Conservation (phyloP, 441 rosid species). For the Macaranga tanarius region DNA sequence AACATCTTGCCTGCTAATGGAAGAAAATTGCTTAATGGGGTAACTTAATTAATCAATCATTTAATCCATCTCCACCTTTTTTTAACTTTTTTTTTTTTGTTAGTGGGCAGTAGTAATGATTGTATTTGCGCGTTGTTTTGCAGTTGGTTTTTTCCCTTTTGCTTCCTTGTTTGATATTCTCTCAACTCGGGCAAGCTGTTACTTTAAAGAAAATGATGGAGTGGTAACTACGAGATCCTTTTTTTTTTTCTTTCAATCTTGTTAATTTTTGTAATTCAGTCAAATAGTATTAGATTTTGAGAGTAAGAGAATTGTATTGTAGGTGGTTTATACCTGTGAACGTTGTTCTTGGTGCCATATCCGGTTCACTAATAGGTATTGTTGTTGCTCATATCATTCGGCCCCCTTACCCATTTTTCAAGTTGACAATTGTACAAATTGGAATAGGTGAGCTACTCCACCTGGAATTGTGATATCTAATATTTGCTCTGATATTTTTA, state of each 20-base stretch:
- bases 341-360: slow-evolving; percentile 61
- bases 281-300: not conserved
- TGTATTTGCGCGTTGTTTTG: slow-evolving; percentile 7
- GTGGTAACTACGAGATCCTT: slow-evolving; percentile 48
- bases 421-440: slow-evolving; percentile 75
- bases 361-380: slow-evolving; percentile 79
- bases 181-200: slow-evolving; percentile 95
- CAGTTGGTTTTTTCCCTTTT: slow-evolving; percentile 94
- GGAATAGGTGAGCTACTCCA: slow-evolving; percentile 67
- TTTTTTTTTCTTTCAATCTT: not conserved
- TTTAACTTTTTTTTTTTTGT: not conserved
- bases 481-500: not conserved
- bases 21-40: slow-evolving; percentile 91
- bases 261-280: not conserved
- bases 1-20: slow-evolving; percentile 91
- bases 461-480: not conserved
- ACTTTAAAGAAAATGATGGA: slow-evolving; percentile 76
- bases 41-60: slow-evolving; percentile 19
- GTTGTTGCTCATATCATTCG: slow-evolving; percentile 54
- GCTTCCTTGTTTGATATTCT: slow-evolving; percentile 96
- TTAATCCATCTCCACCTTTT: not conserved
- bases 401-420: slow-evolving; percentile 95
- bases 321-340: slow-evolving; percentile 99
- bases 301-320: slow-evolving; percentile 23
- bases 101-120: not conserved